Base-by-base conservation (phyloP, 1,284 basidiomycete species). In the Vanrija sp. region DNA sequence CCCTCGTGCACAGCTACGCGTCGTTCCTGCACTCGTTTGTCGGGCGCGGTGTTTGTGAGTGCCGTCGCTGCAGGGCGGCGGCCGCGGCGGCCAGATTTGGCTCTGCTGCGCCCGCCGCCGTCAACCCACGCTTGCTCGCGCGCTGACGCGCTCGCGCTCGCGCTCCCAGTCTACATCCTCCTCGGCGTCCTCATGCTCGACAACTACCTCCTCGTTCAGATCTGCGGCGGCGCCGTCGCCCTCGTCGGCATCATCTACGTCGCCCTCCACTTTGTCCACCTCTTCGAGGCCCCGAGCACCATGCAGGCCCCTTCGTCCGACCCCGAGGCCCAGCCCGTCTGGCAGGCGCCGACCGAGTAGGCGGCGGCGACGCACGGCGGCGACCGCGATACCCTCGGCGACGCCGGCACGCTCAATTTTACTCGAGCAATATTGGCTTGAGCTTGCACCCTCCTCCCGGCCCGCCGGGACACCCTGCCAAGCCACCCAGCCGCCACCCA, bases 31-130 rank as follows among this genome's bases (percentile, higher is more conserved):
- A 75, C 57, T 71, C 67, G 7, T 77, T 75, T 58, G 50, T 72
- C 27, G 75, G 75, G 14, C 68, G 75, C 42, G 75, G 75, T 45
- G 73, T 75, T 41, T 74, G 75, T 76, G 57, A 72, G 73, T 74
- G 25, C 6, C 25, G 25, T 27, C 31, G 31, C 2, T 4, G 31
- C 10, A 4, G 12, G 31, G 31, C 9, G 31, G 24, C 24, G 31
- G 31, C 12, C 31, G 31, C 31, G 4, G 31, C 31, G n/a, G n/a
- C n/a, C n/a, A n/a, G n/a, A n/a, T n/a, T n/a, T n/a, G n/a, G n/a
- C n/a, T n/a, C n/a, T n/a, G n/a, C n/a, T n/a, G n/a, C n/a, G n/a
- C n/a, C 23, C 41, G 6, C 18, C 39, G 18, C 39, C 39, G 39
- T 23, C 36, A 15, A 16, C 38, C 38, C n/a, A 18, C 9, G 10